Percentiles rank a stretch among this genome's conserved stretches.
Conservation (phyloP, 441 rosid species). For the Euphorbia schlechtendalii region DNA sequence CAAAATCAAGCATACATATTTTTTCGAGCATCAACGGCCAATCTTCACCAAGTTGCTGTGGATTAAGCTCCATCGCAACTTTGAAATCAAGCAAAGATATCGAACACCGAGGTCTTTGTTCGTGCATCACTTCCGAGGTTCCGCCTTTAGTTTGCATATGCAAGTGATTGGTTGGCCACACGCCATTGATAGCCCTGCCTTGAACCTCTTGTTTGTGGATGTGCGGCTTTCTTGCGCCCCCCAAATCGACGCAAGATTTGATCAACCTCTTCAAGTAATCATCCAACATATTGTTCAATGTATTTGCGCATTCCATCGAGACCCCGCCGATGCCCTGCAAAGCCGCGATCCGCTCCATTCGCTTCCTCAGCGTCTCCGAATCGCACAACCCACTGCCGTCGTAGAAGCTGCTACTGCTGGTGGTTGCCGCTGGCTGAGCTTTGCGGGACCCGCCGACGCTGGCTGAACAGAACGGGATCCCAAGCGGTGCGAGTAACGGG, state of each 20-base stretch:
- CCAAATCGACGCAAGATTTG: slow-evolving; percentile 55
- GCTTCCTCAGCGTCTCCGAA: slow-evolving; percentile 57
- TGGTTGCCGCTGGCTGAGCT: slow-evolving; percentile 31
- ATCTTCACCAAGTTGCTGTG: slow-evolving; percentile 84
- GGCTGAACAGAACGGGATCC: slow-evolving; percentile 58
- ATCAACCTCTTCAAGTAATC: slow-evolving; percentile 74
- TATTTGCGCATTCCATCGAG: slow-evolving; percentile 65
- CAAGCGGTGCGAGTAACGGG: slow-evolving; percentile 73
- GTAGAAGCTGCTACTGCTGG: slow-evolving; percentile 39
- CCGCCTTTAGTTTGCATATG: slow-evolving; percentile 42
- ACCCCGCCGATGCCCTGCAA: slow-evolving; percentile 76
- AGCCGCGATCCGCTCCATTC: slow-evolving; percentile 69
- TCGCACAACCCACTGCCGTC: slow-evolving; percentile 57
- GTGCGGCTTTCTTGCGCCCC: slow-evolving; percentile 41
- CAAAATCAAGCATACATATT: slow-evolving; percentile 48
- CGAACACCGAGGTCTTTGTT: slow-evolving; percentile 25
- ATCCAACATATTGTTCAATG: slow-evolving; percentile 60
- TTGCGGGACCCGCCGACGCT: slow-evolving; percentile 61
- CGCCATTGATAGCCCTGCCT: slow-evolving; percentile 44
- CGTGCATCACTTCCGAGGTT: no score
- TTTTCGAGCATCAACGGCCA: slow-evolving; percentile 85
- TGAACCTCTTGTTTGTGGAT: slow-evolving; percentile 50
- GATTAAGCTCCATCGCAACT: slow-evolving; percentile 87
- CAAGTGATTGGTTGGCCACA: slow-evolving; percentile 51
- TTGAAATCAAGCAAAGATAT: slow-evolving; percentile 76